Base-by-base conservation (phyloP, 805 yeast genomes). In the Diddensiella caesifluorescens region DNA sequence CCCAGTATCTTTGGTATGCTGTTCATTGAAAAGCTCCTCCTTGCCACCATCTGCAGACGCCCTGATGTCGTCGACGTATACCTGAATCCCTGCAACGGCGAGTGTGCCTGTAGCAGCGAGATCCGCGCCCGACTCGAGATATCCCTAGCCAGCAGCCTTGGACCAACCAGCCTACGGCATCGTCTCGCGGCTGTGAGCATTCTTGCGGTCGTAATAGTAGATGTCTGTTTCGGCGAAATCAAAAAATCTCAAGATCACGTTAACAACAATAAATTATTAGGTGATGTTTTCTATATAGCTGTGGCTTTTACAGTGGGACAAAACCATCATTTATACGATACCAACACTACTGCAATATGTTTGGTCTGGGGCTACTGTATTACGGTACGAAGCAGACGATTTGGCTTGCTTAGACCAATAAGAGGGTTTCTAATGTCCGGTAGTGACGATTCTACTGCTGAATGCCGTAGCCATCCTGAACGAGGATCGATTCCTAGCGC, bases 401-500 rank as follows among this genome's bases (percentile, higher is more conserved):
- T 10, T 16, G 22, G 3, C 5, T 9, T 26, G n/a, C 22, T 7
- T 5, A 6, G 7, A 3, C 13, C 26, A 10, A 22, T 21, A 32
- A n/a, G n/a, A n/a, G n/a, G n/a, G n/a, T n/a, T 22, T 3, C 40
- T 40, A 37, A 37, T 16, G n/a, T 27, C 39, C 16, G 15, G 16
- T 30, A 57, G 65, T 63, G 33, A 51, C 55, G 19, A 57, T 67
- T 18, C 58, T 84, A 28, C 63, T 83, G 43, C 73, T 83, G 36
- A 84, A 84, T 59, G 77, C 90, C 0, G 74, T 84, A 22, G 92
- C 92, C 0, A 80, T 84, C 26, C 70, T 84, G 39, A 82, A 83
- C 57, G 94, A 84, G 53, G 92, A 84, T 54, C 66, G 95, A 45
- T 84, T 84, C 54, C 67, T 84, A 45, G 79, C 79, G 53, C 68